These are phyloP conservation scores for Oryza coarctata DNA, from an alignment of 176 grass and related monocot genomes.

Conservation along the genomic window DNA sequence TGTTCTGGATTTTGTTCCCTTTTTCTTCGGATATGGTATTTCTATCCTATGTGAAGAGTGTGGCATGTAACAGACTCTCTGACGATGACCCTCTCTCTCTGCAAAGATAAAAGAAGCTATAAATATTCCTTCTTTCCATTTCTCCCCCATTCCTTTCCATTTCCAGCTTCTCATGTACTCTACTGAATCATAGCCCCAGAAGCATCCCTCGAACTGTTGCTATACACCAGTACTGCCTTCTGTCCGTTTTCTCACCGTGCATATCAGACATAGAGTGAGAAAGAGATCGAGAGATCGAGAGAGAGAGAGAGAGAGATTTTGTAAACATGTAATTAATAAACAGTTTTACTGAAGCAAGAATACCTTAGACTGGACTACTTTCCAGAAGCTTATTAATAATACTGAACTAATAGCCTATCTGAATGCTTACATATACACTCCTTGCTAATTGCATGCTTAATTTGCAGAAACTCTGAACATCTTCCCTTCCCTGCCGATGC, in stretches of 20 bases:
- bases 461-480: conserved; percentile 94
- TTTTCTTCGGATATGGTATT: conserved; percentile 37
- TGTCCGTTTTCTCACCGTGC: background rate
- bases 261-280: background rate
- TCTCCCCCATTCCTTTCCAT: conserved; percentile 40
- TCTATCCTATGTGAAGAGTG: conserved; percentile 30
- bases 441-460: background rate
- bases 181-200: conserved; percentile 39
- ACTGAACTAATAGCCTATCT: background rate
- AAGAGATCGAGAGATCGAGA: background rate
- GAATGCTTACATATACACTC: conserved; percentile 17
- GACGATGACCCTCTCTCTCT: conserved; percentile 36
- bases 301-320: background rate
- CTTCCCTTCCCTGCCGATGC: conserved; percentile 87
- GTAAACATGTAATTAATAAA: background rate
- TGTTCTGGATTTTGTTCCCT: background rate
- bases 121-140: conserved; percentile 55
- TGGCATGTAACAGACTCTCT: conserved; percentile 48
- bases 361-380: background rate
- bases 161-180: conserved; percentile 43
- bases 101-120: conserved; percentile 54
- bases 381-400: background rate
- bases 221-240: conserved; percentile 18
- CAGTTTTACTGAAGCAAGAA: background rate
- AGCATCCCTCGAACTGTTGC: conserved; percentile 12